Evolutionary conservation across 805 yeast genomes (phyloP), one percentile per base, ranked within the genome.

Genomic region (Isabelozyma heimii): DNA sequence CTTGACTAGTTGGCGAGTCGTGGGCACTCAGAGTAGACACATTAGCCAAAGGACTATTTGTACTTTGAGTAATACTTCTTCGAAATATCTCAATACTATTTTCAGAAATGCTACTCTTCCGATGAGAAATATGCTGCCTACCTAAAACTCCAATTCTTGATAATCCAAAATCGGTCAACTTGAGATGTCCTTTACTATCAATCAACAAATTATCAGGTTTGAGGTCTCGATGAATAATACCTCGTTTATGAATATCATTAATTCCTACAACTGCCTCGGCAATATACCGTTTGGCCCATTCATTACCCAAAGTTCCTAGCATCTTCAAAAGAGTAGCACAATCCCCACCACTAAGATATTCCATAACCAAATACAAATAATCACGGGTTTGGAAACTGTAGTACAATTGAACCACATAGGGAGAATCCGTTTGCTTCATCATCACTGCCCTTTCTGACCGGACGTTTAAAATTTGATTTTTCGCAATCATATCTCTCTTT

Each of bases 361-460:
- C 99, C 98, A 95, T 92, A 2, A 94, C 99, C 56, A 94, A 73
- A 60, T 89, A 94, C 14, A 94, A 72, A 62, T 86, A 91, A 52
- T 90, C 95, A 44, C 82, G 81, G 51, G 89, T 89, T 68, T 94
- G 99, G 65, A 94, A 94, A 33, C 95, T 86, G 45, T 87, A 88
- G 59, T 84, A 88, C 28, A 94, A 73, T 60, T 86, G 91, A 1
- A 97, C 98, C 51, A 94, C 97, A 62, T 87, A 90, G 0, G 97
- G 95, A 37, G 92, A 87, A 53, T 91, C 92, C 2, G 96, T 82
- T 62, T 94, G 98, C 2, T 95, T 85, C 95, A 94, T 94, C 91
- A 94, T 85, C n/a, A 92, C 92, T 0, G 97, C 97, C 42, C 99
- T 73, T 65, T 95, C 99, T 1, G 97, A 88, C 59, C 87, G 88